A percentile compares a stretch with the other conserved stretches of the same genome.
These are phyloP conservation scores for Trametes meyenii DNA, from an alignment of 768 basidiomycete species.

Conservation along the genomic window DNA sequence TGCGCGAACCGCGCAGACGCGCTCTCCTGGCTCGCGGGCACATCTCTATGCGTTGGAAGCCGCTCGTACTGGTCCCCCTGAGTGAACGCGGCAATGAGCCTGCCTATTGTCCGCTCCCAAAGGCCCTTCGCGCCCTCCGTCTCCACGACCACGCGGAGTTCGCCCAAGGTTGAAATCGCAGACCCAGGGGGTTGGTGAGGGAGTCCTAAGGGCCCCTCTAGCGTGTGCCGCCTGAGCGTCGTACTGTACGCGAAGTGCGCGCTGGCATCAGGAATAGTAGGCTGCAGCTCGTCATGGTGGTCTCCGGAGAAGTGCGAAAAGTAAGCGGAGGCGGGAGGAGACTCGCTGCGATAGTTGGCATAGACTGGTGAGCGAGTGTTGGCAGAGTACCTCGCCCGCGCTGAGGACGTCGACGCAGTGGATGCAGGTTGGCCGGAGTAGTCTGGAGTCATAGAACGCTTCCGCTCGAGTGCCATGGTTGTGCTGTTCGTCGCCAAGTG, in stretches of 20 bases:
- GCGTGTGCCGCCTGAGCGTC: conserved; percentile 68
- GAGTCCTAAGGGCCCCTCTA: conserved; percentile 49
- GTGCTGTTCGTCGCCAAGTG: too few species aligned
- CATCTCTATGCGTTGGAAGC: conserved; percentile 33
- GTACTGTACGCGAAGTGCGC: conserved; percentile 85
- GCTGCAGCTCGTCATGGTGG: conserved; percentile 52
- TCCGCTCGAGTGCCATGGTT: conserved; percentile 25
- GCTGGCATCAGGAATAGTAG: conserved; percentile 59
- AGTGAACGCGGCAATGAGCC: conserved; percentile 19
- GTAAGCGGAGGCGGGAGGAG: conserved; percentile 83
- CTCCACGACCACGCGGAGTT: conserved; percentile 30
- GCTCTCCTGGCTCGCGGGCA: conserved; percentile 42
- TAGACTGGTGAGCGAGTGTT: conserved; percentile 10
- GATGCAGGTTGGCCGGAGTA: not conserved
- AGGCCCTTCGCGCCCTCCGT: conserved; percentile 40
- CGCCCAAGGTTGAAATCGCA: conserved; percentile 42
- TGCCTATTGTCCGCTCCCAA: conserved; percentile 47
- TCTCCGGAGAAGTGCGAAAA: conserved; percentile 62
- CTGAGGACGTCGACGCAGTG: conserved; percentile 10
- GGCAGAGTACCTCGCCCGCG: conserved; percentile 7
- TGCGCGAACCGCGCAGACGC: conserved; percentile 72
- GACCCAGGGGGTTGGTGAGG: conserved; percentile 36
- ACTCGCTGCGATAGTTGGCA: conserved; percentile 39
- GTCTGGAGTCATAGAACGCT: conserved; percentile 21
- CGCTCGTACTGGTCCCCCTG: conserved; percentile 27